Conservation (phyloP, 1,284 basidiomycete genomes). For the Tremellales sp. region DNA sequence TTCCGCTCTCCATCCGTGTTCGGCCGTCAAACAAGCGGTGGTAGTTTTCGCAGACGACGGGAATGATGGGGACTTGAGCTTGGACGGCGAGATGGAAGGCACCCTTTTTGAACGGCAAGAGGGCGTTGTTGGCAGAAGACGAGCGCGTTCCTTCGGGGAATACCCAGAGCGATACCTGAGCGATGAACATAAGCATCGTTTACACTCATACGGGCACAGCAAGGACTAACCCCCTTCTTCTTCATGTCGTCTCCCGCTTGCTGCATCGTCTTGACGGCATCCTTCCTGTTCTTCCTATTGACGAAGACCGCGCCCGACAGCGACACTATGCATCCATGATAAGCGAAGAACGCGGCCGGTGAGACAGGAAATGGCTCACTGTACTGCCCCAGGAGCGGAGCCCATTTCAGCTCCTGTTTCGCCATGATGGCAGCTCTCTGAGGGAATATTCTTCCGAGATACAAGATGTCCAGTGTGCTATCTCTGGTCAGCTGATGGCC, state of each 20-base stretch:
- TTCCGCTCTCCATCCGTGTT: constrained; percentile 72
- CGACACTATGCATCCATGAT: constrained; percentile 54
- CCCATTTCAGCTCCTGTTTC: constrained; percentile 84
- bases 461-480: constrained; percentile 76
- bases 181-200: not conserved
- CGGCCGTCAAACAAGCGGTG: constrained; percentile 71
- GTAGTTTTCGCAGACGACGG: constrained; percentile 93
- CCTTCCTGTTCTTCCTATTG: constrained; percentile 73
- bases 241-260: constrained; percentile 82
- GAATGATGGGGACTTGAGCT: constrained; percentile 74
- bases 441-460: constrained; percentile 84
- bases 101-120: constrained; percentile 95
- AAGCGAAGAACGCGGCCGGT: not conserved
- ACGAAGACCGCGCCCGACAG: constrained; percentile 92
- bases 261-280: constrained; percentile 71
- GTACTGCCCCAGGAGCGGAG: constrained; percentile 84
- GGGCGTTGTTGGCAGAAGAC: constrained; percentile 58
- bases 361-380: constrained; percentile 43
- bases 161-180: constrained; percentile 73
- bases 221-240: constrained; percentile 50
- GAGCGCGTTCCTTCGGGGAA: constrained; percentile 91
- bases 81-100: constrained; percentile 95
- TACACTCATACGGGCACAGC: not conserved
- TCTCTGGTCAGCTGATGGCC: not conserved
- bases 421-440: constrained; percentile 82